These are phyloP conservation scores for Jamesozyma jinghongensis DNA, from an alignment of 805 yeast species.

Conservation along the genomic window DNA sequence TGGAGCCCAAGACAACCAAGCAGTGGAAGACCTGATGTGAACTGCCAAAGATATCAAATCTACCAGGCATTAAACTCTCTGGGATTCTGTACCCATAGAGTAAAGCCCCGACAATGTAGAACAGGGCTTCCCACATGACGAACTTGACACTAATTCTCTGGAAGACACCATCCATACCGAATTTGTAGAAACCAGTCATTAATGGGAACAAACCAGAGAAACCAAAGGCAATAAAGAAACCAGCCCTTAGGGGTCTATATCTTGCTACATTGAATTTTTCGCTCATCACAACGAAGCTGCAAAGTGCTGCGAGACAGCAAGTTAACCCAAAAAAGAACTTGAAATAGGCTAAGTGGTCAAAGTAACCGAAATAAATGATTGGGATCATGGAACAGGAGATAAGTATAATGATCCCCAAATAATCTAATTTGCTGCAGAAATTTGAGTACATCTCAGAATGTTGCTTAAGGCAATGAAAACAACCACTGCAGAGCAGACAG, in stretches of 20 bases:
- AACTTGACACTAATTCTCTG: conserved; percentile 49
- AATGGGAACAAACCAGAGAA: conserved; percentile 68
- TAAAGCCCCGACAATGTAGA: conserved; percentile 70
- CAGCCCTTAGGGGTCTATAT: conserved; percentile 68
- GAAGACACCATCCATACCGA: conserved; percentile 43
- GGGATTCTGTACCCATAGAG: conserved; percentile 76
- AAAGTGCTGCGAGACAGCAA: conserved; percentile 45
- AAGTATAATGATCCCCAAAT: conserved; percentile 62
- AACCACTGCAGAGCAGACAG: conserved; percentile 56
- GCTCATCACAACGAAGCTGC: conserved; percentile 55
- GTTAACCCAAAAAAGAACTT: conserved; percentile 34
- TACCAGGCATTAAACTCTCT: conserved; percentile 53
- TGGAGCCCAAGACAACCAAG: conserved; percentile 67
- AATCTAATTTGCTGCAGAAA: conserved; percentile 63
- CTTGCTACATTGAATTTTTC: conserved; percentile 55
- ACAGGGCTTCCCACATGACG: conserved; percentile 60
- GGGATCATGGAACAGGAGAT: conserved; percentile 57
- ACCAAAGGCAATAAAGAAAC: conserved; percentile 72
- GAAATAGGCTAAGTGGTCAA: conserved; percentile 29
- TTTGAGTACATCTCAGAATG: conserved; percentile 49
- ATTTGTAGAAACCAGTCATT: conserved; percentile 39
- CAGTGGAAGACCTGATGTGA: conserved; percentile 82
- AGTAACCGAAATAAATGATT: conserved; percentile 38
- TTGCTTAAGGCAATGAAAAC: conserved; percentile 58
- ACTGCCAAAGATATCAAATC: conserved; percentile 60